Evolutionary conservation across 345 rosid species (phyloP).

Genomic region (Gossypium australe): DNA sequence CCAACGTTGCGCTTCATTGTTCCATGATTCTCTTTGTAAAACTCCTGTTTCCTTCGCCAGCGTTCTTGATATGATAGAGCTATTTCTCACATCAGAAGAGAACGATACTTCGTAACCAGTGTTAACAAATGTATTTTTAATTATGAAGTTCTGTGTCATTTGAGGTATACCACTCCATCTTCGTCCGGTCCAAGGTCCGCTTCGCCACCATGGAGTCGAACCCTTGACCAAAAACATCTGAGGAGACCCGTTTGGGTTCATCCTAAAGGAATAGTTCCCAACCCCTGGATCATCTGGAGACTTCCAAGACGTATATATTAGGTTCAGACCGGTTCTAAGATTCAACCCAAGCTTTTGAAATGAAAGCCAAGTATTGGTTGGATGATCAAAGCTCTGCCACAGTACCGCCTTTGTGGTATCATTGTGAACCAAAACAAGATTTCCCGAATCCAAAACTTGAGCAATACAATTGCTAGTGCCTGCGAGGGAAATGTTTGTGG

Average conservation of each 20-base stretch:
- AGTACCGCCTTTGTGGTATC: background rate
- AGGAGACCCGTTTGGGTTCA: slow-evolving; percentile 43
- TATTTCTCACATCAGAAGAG: slow-evolving; percentile 15
- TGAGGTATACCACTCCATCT: slow-evolving; percentile 64
- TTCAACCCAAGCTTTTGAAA: slow-evolving; percentile 56
- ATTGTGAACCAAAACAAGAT: slow-evolving; percentile 42
- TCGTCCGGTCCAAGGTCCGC: slow-evolving; percentile 52
- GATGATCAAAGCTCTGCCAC: slow-evolving; percentile 75
- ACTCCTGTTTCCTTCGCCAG: slow-evolving; percentile 41
- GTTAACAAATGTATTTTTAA: slow-evolving; percentile 18
- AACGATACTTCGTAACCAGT: slow-evolving; percentile 26
- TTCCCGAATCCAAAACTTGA: slow-evolving; percentile 53
- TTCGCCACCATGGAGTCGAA: slow-evolving; percentile 33
- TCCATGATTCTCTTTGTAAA: slow-evolving; percentile 44
- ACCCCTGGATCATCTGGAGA: slow-evolving; percentile 40
- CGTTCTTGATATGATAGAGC: slow-evolving; percentile 39
- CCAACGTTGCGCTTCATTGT: slow-evolving; percentile 35
- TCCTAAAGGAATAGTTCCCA: slow-evolving; percentile 35
- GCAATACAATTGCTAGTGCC: slow-evolving; percentile 21
- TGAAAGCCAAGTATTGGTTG: slow-evolving; percentile 50
- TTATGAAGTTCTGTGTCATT: slow-evolving; percentile 33
- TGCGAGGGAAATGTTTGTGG: slow-evolving; percentile 29
- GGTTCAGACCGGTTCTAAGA: slow-evolving; percentile 21
- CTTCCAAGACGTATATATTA: slow-evolving; percentile 44
- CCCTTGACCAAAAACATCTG: slow-evolving; percentile 41